Evolutionary conservation across 306 rosid genomes (phyloP).

Genomic region (Spatholobus suberectus): DNA sequence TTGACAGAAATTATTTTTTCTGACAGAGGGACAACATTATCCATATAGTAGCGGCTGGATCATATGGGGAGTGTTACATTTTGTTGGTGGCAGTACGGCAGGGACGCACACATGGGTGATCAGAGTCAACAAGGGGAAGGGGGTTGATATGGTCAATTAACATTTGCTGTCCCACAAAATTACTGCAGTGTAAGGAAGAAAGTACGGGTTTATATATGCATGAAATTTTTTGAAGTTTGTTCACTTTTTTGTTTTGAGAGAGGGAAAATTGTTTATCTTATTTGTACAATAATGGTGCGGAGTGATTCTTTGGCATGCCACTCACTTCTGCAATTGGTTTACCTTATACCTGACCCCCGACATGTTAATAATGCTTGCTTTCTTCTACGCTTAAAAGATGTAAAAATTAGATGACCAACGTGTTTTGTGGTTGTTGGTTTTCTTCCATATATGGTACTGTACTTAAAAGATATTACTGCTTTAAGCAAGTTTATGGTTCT

Average conservation of each 20-base stretch:
- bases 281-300: slow-evolving; percentile 37
- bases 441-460: slow-evolving; percentile 4
- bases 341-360: slow-evolving; percentile 28
- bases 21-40: slow-evolving; percentile 11
- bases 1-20: not conserved
- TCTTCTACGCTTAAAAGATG: not conserved
- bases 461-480: slow-evolving; percentile 1
- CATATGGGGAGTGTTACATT: not conserved
- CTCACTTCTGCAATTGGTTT: slow-evolving; percentile 21
- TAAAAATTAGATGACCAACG: not conserved
- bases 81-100: slow-evolving; percentile 32
- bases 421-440: slow-evolving; percentile 6
- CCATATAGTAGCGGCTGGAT: not conserved
- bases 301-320: slow-evolving; percentile 4
- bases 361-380: slow-evolving; percentile 16
- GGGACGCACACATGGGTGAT: slow-evolving; percentile 19
- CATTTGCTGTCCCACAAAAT: not conserved
- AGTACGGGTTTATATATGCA: not conserved
- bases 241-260: not conserved
- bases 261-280: slow-evolving; percentile 1
- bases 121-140: slow-evolving; percentile 37
- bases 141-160: slow-evolving; percentile 42
- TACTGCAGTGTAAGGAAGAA: slow-evolving; percentile 36
- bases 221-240: not conserved
- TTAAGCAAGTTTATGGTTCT: slow-evolving; percentile 42